Evolutionary conservation across 1,284 basidiomycete species (phyloP).

Genomic region (Ceratobasidium sp.): DNA sequence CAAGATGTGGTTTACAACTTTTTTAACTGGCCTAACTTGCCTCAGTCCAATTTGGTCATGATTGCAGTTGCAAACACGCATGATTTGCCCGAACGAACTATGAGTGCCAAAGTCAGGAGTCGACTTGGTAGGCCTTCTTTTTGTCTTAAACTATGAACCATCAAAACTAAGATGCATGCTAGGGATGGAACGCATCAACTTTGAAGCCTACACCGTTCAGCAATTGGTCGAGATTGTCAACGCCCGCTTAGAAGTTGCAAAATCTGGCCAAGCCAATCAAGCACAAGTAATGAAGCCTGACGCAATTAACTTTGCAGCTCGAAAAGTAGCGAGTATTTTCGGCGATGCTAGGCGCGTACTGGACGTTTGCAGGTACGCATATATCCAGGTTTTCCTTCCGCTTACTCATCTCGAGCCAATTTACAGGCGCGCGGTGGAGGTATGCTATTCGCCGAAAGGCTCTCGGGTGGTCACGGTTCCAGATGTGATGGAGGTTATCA

Average conservation of each 20-base stretch:
- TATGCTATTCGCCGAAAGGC: conserved; percentile 60
- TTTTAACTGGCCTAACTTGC: conserved; percentile 98
- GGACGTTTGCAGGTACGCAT: conserved; percentile 83
- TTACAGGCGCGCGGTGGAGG: conserved; percentile 81
- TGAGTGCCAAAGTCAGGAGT: conserved; percentile 92
- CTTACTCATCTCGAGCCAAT: conserved; percentile 1
- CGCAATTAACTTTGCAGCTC: conserved; percentile 89
- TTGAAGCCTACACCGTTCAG: conserved; percentile 86
- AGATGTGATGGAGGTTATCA: conserved; percentile 85
- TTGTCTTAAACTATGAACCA: background rate
- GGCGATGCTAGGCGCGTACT: conserved; percentile 95
- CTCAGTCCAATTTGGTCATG: conserved; percentile 88
- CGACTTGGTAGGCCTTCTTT: conserved; percentile 73
- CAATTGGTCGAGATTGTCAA: conserved; percentile 90
- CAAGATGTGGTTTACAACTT: conserved; percentile 99
- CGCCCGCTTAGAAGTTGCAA: conserved; percentile 73
- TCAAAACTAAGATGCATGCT: background rate
- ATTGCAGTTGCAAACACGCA: conserved; percentile 98
- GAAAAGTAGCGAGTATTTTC: conserved; percentile 91
- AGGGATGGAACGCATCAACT: conserved; percentile 97
- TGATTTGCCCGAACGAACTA: conserved; percentile 94
- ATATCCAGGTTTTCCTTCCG: conserved; percentile 4
- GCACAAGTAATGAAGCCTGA: conserved; percentile 73
- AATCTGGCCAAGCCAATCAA: conserved; percentile 61
- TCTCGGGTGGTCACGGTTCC: conserved; percentile 70